Evolutionary conservation across 1,284 basidiomycete genomes (phyloP).

Genomic region (Trametes sp.): DNA sequence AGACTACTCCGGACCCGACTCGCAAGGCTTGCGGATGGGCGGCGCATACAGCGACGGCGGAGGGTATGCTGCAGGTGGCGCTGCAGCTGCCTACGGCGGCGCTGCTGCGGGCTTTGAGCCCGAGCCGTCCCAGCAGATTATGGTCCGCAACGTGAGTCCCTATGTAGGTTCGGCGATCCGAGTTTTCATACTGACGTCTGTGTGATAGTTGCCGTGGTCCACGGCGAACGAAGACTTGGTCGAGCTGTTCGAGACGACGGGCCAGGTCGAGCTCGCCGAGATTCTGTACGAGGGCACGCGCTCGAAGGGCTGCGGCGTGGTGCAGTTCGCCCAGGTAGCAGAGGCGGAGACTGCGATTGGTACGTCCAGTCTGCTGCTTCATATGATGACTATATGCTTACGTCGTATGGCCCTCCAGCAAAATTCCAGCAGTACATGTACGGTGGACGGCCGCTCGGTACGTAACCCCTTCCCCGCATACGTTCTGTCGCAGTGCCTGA

Average conservation of each 20-base stretch:
- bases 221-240: slow-evolving; percentile 99
- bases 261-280: slow-evolving; percentile 93
- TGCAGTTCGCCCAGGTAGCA: slow-evolving; percentile 88
- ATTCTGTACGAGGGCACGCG: slow-evolving; percentile 91
- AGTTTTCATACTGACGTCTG: slow-evolving; percentile 14
- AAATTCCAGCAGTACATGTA: slow-evolving; percentile 95
- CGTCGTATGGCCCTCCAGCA: slow-evolving; percentile 50
- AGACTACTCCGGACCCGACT: slow-evolving; percentile 83
- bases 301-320: slow-evolving; percentile 93
- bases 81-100: slow-evolving; percentile 36
- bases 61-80: slow-evolving; percentile 40
- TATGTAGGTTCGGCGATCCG: too few species aligned
- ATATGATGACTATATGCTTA: too few species aligned
- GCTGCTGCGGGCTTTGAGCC: slow-evolving; percentile 48
- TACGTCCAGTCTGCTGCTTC: slow-evolving; percentile 49
- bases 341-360: slow-evolving; percentile 96
- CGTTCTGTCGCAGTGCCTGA: slow-evolving; percentile 8
- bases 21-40: slow-evolving; percentile 61
- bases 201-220: slow-evolving; percentile 89
- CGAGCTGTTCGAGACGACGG: slow-evolving; percentile 97
- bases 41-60: slow-evolving; percentile 46
- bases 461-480: slow-evolving; percentile 31
- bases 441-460: slow-evolving; percentile 87
- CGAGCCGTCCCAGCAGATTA: slow-evolving; percentile 95
- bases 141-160: slow-evolving; percentile 91